Evolutionary conservation across 139 green algal species (phyloP), one percentile per base, ranked within the genome.

Genomic region (Eudorina sp.): DNA sequence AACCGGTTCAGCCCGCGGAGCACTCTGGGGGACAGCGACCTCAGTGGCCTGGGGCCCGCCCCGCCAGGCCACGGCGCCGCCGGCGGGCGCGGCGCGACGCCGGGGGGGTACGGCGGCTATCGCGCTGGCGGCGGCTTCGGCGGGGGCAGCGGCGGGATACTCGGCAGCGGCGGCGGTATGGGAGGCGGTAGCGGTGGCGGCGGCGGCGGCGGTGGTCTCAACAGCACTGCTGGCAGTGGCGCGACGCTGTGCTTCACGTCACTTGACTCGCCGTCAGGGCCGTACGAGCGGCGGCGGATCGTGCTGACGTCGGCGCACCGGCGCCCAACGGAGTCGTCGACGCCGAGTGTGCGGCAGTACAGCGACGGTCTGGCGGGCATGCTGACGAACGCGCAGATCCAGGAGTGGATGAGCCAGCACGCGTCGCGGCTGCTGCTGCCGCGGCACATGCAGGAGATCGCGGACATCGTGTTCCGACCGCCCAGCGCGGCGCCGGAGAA

Each of bases 391-490:
- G 21, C 51, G 48, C 83, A 88, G 68, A 81, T 88, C 46, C 83
- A 88, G 68, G 83, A 88, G 83, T 88, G 83, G 83, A 88, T 88
- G 83, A 82, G 68, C n/a, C 83, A 88, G 83, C 83, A 88, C 21
- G 83, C 83, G 48, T 80, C 83, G 68, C 83, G 83, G 51, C 68
- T 88, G 64, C 83, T 88, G 83, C 68, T 88, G 83, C 83, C 83
- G 23, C 83, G 83, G 4, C 51, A 72, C 68, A 81, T 88, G 83
- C 83, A 81, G 11, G 83, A 88, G 23, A 81, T 88, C 21, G 83
- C 83, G 23, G 83, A 88, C 69, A 75, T 88, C 1, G 68, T 81
- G 34, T 88, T 88, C 68, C n/a, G 83, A 13, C 83, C 83, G 51
- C 83, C 68, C 25, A 78, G 58, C 51, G 83, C 83, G 1, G 83